phyloP scores from a whole-genome alignment of 495 filamentous ascomycete species.

The Neurospora sp. region DNA sequence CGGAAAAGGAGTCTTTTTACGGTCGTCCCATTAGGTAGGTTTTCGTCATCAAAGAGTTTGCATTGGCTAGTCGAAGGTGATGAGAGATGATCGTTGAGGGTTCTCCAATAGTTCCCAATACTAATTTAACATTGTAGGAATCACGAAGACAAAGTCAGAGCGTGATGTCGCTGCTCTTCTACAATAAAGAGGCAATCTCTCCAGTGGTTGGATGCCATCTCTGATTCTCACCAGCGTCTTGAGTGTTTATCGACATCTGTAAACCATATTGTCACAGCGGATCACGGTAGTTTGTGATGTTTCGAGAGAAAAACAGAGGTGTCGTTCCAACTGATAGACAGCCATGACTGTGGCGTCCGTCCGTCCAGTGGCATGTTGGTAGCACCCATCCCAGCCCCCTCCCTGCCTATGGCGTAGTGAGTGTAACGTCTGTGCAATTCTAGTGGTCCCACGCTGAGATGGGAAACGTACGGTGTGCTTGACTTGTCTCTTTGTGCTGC shows the following conservation, averaged over 20 bases:
- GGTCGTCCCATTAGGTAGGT: background rate
- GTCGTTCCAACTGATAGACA: background rate
- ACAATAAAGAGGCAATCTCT: background rate
- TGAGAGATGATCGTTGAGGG: background rate
- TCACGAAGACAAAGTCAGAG: background rate
- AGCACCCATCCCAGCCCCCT: background rate
- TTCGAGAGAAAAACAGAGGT: background rate
- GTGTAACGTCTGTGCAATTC: background rate
- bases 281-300: background rate
- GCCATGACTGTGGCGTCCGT: background rate
- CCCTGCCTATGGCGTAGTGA: background rate
- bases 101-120: background rate
- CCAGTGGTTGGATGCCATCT: background rate
- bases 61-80: background rate
- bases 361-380: background rate
- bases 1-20: background rate
- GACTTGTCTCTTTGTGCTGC: background rate
- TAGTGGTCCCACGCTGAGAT: background rate
- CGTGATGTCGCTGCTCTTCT: background rate
- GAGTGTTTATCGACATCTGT: background rate
- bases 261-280: background rate
- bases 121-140: background rate
- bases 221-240: background rate
- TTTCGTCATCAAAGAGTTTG: background rate
- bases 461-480: background rate